These are phyloP conservation scores for Sophora flavescens DNA, from an alignment of 306 rosid species.

Conservation along the genomic window DNA sequence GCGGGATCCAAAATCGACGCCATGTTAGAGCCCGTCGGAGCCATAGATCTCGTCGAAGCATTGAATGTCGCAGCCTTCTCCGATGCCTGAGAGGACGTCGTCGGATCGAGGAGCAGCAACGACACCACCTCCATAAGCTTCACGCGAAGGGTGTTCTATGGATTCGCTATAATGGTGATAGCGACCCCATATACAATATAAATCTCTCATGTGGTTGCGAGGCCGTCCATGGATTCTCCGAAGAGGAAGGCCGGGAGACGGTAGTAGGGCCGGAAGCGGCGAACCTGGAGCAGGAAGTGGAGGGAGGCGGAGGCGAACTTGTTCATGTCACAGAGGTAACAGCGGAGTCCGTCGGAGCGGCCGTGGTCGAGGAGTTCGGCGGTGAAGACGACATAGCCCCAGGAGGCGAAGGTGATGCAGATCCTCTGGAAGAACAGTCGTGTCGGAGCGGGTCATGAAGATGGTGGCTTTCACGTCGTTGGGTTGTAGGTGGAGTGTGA, in stretches of 20 bases:
- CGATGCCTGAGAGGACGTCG: no score
- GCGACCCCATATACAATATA: no score
- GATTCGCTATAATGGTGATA: no score
- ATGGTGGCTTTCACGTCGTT: constrained; percentile 69
- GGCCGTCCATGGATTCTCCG: no score
- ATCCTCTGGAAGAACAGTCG: constrained; percentile 93
- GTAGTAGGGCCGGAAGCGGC: constrained; percentile 58
- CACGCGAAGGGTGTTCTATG: no score
- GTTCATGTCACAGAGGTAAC: constrained; percentile 93
- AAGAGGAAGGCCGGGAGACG: constrained; percentile 88
- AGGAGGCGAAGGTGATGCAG: constrained; percentile 76
- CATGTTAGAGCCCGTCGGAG: no score
- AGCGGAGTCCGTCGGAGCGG: constrained; percentile 86
- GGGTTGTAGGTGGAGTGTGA: constrained; percentile 57
- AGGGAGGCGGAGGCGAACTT: constrained; percentile 75
- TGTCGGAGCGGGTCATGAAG: constrained; percentile 92
- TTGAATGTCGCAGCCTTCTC: no score
- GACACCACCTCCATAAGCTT: no score
- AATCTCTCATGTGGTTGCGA: no score
- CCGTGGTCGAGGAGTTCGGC: constrained; percentile 96
- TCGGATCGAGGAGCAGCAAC: no score
- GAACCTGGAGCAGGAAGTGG: constrained; percentile 71
- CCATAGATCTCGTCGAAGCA: no score
- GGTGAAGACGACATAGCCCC: constrained; percentile 97
- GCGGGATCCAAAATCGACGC: no score